phyloP scores from a whole-genome alignment of 495 filamentous ascomycete genomes.

The Xylaria intraflava region DNA sequence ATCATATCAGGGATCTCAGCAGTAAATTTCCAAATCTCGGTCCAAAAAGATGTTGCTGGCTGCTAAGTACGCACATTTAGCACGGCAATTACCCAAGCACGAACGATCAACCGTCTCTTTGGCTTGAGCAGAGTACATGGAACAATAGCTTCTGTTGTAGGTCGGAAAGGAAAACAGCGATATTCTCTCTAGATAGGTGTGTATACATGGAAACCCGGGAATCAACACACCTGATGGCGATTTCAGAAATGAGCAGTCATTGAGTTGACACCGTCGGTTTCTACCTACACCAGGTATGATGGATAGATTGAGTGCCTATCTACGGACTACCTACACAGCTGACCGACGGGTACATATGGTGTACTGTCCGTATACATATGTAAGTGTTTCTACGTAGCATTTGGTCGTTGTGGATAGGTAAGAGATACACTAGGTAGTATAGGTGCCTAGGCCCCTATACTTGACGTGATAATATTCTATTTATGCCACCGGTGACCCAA shows the following conservation, averaged over 20 bases:
- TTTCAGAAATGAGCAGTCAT: no score
- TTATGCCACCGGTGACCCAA: conserved; percentile 17
- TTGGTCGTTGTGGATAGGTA: no score
- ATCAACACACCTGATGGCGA: no score
- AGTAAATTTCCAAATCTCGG: conserved; percentile 18
- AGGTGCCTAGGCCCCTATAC: background rate
- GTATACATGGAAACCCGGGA: no score
- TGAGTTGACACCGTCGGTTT: background rate
- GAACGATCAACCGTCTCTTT: conserved; percentile 2
- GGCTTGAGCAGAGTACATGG: background rate
- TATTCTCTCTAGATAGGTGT: no score
- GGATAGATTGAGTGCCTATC: no score
- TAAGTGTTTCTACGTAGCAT: background rate
- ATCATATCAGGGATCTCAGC: conserved; percentile 17
- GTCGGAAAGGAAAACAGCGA: no score
- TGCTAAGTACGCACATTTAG: background rate
- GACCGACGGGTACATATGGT: no score
- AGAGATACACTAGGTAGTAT: background rate
- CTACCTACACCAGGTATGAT: no score
- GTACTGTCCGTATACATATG: background rate
- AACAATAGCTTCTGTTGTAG: background rate
- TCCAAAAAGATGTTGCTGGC: background rate
- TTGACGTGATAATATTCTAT: background rate
- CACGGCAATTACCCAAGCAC: conserved; percentile 7
- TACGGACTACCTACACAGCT: no score